phyloP scores from a whole-genome alignment of 2,329 filamentous ascomycete species.

The Alternaria triticina region DNA sequence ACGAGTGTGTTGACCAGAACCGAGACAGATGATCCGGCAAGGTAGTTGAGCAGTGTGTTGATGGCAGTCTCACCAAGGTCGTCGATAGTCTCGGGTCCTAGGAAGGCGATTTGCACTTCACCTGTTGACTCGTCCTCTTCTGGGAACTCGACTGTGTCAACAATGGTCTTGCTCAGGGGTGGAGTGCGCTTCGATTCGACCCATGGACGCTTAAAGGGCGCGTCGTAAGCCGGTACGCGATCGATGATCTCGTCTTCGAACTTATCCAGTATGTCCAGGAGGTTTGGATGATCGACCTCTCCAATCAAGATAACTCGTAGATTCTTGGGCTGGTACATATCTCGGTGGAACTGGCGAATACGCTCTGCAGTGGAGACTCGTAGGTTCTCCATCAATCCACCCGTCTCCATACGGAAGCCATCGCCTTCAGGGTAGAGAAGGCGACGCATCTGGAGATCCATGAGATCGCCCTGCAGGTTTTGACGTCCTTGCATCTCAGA shows the following conservation, averaged over 20 bases:
- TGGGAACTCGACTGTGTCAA: conserved; percentile 87
- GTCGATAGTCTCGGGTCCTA: conserved; percentile 83
- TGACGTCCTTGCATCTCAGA: conserved; percentile 98
- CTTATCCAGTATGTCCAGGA: conserved; percentile 80
- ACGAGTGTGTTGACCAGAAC: conserved; percentile 91
- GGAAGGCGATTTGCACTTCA: conserved; percentile 83
- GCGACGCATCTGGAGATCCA: conserved; percentile 81
- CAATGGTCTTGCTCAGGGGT: conserved; percentile 70
- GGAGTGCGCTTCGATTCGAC: conserved; percentile 83
- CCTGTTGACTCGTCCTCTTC: conserved; percentile 96
- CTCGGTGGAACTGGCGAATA: conserved; percentile 91
- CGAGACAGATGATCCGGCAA: conserved; percentile 91
- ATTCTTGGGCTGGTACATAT: conserved; percentile 98
- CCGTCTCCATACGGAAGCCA: conserved; percentile 97
- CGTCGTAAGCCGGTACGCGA: conserved; percentile 75
- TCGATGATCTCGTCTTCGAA: conserved; percentile 89
- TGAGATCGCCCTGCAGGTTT: conserved; percentile 82
- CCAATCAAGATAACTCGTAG: conserved; percentile 91
- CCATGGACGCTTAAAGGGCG: conserved; percentile 87
- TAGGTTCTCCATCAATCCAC: conserved; percentile 92
- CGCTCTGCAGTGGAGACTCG: conserved; percentile 84
- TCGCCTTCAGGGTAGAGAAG: conserved; percentile 86
- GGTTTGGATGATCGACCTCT: conserved; percentile 81
- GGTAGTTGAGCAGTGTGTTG: conserved; percentile 80
- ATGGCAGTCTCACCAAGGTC: conserved; percentile 68